Base-by-base conservation (phyloP, 2,329 filamentous ascomycete species). In the Periglandula ipomoeae region DNA sequence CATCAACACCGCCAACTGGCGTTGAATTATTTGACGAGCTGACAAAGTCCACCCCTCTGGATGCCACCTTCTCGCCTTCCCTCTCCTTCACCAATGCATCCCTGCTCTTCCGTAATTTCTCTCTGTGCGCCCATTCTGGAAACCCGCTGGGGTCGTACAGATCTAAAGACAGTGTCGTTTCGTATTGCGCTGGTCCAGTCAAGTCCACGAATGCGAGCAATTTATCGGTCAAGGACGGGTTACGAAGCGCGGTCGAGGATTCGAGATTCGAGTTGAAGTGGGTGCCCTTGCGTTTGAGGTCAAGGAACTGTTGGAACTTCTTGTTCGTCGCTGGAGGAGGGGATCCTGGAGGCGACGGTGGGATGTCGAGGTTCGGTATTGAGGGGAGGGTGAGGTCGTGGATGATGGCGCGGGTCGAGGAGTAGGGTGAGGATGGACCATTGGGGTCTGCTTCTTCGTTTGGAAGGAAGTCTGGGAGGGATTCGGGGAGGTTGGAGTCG, bases 231-330 rank as follows among this genome's bases (percentile, higher is more conserved):
- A 90, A 69, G 38, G 76, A 78, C 2, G 87, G 87, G 60, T 91
- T 91, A 46, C 79, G 78, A 50, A 90, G 69, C 7, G 84, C 79
- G 1, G 77, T 67, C 0, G 83, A 85, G 50, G 75, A 74, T 32
- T 84, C 78, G 8, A 93, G 70, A 52, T 85, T 82, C 57, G 81
- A 73, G 63, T 93, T 90, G 72, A 91, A 91, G 65, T 93, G 87
- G 15, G 82, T 73, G 4, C 83, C 83, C 53, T 84, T 79, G 59
- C 79, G 81, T 68, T 93, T 93, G n/a, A 91, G 74, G 41, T 79
- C 73, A 0, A 91, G 75, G 55, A 93, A 91, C 51, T 81, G 79
- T 53, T 80, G 75, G 56, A 91, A 84, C 58, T 88, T 89, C 55
- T 77, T 74, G 45, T 76, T 82, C 11, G 81, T 65, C 38, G 67